Evolutionary conservation across 2,329 filamentous ascomycete species (phyloP).

Genomic region (Macrophomina tecta): DNA sequence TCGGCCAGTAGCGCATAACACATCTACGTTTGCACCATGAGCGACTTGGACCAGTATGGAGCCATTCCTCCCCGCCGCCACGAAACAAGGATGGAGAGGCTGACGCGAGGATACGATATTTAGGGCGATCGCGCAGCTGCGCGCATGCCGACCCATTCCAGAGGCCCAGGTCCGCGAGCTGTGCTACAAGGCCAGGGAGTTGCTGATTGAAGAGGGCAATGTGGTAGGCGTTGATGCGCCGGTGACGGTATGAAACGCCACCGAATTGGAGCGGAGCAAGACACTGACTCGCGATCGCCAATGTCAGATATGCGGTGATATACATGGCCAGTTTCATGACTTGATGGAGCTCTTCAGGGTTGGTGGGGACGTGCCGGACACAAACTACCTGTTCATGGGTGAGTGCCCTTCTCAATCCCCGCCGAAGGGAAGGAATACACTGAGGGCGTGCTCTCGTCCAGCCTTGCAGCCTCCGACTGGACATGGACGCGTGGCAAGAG

Average conservation of each 20-base stretch:
- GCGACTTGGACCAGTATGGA: conserved; percentile 86
- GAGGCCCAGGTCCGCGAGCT: conserved; percentile 94
- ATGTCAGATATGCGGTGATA: conserved; percentile 86
- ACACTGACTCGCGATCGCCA: conserved; percentile 26
- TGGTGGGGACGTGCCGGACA: conserved; percentile 91
- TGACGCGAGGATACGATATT: conserved; percentile 2
- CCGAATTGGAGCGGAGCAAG: background rate
- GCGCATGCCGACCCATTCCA: conserved; percentile 93
- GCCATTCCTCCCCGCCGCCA: background rate
- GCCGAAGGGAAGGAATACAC: too few species aligned
- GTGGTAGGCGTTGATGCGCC: conserved; percentile 94
- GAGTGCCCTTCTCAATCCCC: conserved; percentile 31
- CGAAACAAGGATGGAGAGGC: background rate
- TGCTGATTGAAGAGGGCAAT: conserved; percentile 96
- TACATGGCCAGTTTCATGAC: conserved; percentile 96
- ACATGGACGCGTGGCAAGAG: background rate
- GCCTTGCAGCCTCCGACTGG: background rate
- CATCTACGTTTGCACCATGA: conserved; percentile 65
- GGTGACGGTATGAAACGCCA: conserved; percentile 71
- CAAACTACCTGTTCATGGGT: conserved; percentile 98
- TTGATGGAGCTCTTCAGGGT: conserved; percentile 96
- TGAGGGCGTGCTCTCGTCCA: background rate
- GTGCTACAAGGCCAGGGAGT: conserved; percentile 94
- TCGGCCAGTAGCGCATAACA: conserved; percentile 1
- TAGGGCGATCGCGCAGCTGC: conserved; percentile 93